phyloP scores from a whole-genome alignment of 2,329 filamentous ascomycete species.

The Tetracladium maxilliforme region DNA sequence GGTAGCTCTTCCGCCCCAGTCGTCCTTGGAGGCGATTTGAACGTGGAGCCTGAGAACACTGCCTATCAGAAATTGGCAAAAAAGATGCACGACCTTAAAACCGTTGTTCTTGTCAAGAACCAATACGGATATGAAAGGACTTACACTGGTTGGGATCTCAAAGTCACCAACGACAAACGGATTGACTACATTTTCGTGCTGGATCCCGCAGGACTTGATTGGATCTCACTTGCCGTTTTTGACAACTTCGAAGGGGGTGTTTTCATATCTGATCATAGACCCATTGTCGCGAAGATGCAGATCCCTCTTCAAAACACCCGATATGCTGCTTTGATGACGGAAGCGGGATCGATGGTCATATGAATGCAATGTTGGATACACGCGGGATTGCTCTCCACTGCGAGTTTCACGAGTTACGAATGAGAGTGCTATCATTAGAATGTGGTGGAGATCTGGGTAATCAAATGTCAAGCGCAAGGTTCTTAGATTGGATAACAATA shows the following conservation, averaged over 20 bases:
- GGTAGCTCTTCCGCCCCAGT: too few relatives aligned
- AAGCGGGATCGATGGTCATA: too few relatives aligned
- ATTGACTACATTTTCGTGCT: slow-evolving; percentile 60
- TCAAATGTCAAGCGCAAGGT: too few relatives aligned
- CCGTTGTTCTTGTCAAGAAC: slow-evolving; percentile 21
- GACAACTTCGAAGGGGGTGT: slow-evolving; percentile 51
- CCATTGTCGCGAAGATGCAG: slow-evolving; percentile 45
- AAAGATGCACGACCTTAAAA: slow-evolving; percentile 29
- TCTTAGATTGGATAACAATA: too few relatives aligned
- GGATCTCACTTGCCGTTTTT: too few relatives aligned
- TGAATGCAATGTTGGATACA: too few relatives aligned
- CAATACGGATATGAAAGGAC: slow-evolving; percentile 46
- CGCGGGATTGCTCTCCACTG: too few relatives aligned
- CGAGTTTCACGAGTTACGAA: too few relatives aligned
- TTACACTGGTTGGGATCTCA: slow-evolving; percentile 50
- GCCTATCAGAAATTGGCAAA: slow-evolving; percentile 44
- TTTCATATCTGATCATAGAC: slow-evolving; percentile 51
- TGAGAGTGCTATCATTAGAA: too few relatives aligned
- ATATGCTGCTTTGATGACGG: too few relatives aligned
- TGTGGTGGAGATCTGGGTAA: too few relatives aligned
- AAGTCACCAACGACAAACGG: slow-evolving; percentile 23
- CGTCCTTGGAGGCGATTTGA: slow-evolving; percentile 55
- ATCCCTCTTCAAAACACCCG: too few relatives aligned
- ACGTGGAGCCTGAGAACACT: slow-evolving; percentile 40
- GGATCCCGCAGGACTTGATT: slow-evolving; percentile 12